phyloP scores from a whole-genome alignment of 768 basidiomycete genomes.

The Boletus bicolor region DNA sequence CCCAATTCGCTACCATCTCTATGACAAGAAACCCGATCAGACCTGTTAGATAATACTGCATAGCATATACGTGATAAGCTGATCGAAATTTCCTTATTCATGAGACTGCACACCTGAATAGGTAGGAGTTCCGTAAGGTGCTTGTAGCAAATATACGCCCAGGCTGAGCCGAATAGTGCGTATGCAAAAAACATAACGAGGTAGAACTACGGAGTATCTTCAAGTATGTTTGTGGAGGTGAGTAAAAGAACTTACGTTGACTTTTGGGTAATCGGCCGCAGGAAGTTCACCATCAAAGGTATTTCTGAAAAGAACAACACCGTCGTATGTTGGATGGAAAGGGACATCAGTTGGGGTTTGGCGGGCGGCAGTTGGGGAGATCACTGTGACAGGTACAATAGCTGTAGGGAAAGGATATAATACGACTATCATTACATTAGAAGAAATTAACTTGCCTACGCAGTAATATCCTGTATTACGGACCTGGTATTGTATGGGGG shows the following conservation, averaged over 20 bases:
- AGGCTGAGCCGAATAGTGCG: slow-evolving; percentile 57
- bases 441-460: slow-evolving; percentile 63
- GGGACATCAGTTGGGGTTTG: slow-evolving; percentile 50
- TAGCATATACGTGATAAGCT: background rate
- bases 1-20: slow-evolving; percentile 93
- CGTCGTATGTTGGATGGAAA: slow-evolving; percentile 75
- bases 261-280: slow-evolving; percentile 96
- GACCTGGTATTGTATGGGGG: slow-evolving; percentile 81
- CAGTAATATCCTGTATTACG: slow-evolving; percentile 93
- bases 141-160: slow-evolving; percentile 83
- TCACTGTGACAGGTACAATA: slow-evolving; percentile 84
- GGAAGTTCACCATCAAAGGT: slow-evolving; percentile 85
- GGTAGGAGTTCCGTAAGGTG: slow-evolving; percentile 83
- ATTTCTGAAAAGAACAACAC: slow-evolving; percentile 82
- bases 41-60: slow-evolving; percentile 86
- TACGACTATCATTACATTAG: background rate
- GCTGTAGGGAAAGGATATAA: slow-evolving; percentile 43
- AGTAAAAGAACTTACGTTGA: slow-evolving; percentile 60
- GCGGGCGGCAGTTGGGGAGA: slow-evolving; percentile 35
- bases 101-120: slow-evolving; percentile 61
- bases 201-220: slow-evolving; percentile 63
- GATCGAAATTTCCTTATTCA: background rate
- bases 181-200: slow-evolving; percentile 83
- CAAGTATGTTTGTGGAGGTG: background rate
- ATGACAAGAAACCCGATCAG: slow-evolving; percentile 83